phyloP scores from a whole-genome alignment of 352 stramenopile genomes.

The Globisporangium abappressorium region DNA sequence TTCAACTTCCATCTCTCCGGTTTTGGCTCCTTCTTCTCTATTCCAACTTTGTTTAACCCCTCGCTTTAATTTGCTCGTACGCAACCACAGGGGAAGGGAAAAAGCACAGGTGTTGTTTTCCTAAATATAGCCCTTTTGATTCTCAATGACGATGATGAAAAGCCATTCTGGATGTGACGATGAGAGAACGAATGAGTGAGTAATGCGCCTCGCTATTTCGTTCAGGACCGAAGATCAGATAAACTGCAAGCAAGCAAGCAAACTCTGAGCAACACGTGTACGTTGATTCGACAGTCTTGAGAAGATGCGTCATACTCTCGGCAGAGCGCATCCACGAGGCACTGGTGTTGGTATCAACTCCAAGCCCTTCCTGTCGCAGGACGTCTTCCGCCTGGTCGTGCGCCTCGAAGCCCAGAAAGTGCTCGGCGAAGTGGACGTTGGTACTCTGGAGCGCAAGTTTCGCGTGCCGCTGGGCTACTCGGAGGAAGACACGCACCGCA shows the following conservation, averaged over 20 bases:
- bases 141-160: background rate
- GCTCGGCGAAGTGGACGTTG: constrained; percentile 44
- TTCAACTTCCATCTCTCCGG: background rate
- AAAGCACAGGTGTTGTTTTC: background rate
- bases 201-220: background rate
- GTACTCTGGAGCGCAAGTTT: constrained; percentile 52
- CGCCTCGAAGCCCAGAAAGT: constrained; percentile 58
- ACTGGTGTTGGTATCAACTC: background rate
- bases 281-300: background rate
- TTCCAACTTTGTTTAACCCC: background rate
- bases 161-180: background rate
- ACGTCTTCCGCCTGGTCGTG: constrained; percentile 70
- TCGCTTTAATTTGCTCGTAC: background rate
- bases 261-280: background rate
- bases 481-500: constrained; percentile 29
- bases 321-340: background rate
- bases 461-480: constrained; percentile 46
- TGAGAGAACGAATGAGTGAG: background rate
- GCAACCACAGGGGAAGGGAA: background rate
- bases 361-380: constrained; percentile 48
- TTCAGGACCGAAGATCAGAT: background rate
- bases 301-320: background rate
- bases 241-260: background rate
- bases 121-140: constrained; percentile 2
- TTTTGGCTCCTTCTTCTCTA: background rate